phyloP scores from a whole-genome alignment of 306 rosid species.

The Acacia confusa region DNA sequence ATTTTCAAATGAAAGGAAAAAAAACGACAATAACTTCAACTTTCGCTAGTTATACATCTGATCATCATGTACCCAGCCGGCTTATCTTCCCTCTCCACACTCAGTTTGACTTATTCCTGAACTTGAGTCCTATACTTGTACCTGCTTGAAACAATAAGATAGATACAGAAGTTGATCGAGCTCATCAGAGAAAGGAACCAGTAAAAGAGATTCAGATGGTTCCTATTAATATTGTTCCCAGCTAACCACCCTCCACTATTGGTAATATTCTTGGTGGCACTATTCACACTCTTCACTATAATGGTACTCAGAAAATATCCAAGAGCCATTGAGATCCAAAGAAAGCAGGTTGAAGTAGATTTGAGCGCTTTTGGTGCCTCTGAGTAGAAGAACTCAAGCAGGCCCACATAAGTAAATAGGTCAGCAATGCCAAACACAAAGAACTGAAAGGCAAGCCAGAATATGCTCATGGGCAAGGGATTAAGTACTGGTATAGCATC shows the following conservation, averaged over 20 bases:
- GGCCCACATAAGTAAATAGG: slow-evolving; percentile 79
- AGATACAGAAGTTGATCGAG: slow-evolving; percentile 62
- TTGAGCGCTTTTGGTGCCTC: slow-evolving; percentile 81
- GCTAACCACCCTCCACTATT: slow-evolving; percentile 73
- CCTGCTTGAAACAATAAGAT: slow-evolving; percentile 62
- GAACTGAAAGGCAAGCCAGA: slow-evolving; percentile 86
- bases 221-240: slow-evolving; percentile 83
- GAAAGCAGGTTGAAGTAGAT: slow-evolving; percentile 83
- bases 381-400: slow-evolving; percentile 88
- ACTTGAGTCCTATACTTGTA: slow-evolving; percentile 66
- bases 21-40: neutral
- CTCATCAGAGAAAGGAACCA: slow-evolving; percentile 77
- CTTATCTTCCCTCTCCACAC: neutral
- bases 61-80: neutral
- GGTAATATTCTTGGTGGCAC: slow-evolving; percentile 53
- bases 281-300: slow-evolving; percentile 66
- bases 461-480: slow-evolving; percentile 77
- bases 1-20: neutral
- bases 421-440: slow-evolving; percentile 94
- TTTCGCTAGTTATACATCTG: neutral
- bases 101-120: slow-evolving; percentile 21
- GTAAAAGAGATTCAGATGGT: slow-evolving; percentile 74
- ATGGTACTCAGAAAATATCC: slow-evolving; percentile 83
- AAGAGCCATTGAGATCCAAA: slow-evolving; percentile 90
- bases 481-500: slow-evolving; percentile 60